Percentiles rank a stretch among this genome's conserved stretches.
Conservation (phyloP, 108 stramenopile genomes). For the Licmophora abbreviata region DNA sequence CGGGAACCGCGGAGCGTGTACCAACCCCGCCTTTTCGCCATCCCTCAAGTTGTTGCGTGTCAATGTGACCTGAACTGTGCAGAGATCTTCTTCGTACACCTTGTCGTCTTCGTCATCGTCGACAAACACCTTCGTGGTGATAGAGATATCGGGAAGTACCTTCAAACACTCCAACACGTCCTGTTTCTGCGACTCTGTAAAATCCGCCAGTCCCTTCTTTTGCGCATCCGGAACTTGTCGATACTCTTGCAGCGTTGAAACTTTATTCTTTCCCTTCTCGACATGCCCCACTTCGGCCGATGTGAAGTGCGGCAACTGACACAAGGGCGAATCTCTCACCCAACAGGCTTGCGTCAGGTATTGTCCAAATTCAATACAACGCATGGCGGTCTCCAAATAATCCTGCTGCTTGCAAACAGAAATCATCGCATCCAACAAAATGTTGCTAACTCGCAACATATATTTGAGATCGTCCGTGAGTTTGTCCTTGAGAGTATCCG, state of each 20-base stretch:
- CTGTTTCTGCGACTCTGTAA: conserved; percentile 72
- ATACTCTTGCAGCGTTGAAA: conserved; percentile 58
- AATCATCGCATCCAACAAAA: conserved; percentile 95
- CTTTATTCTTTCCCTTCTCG: conserved; percentile 51
- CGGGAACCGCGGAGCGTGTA: conserved; percentile 90
- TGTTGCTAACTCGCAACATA: conserved; percentile 75
- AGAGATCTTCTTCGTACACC: conserved; percentile 93
- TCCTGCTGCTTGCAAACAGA: conserved; percentile 88
- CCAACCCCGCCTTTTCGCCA: conserved; percentile 81
- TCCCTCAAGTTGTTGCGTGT: conserved; percentile 85
- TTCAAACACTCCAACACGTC: conserved; percentile 75
- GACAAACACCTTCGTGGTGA: conserved; percentile 80
- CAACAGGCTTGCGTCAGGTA: conserved; percentile 88
- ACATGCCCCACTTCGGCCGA: conserved; percentile 65
- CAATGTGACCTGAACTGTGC: conserved; percentile 83
- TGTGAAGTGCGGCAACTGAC: conserved; percentile 91
- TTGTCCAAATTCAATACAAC: conserved; percentile 90
- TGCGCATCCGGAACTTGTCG: conserved; percentile 56
- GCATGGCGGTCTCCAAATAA: conserved; percentile 72
- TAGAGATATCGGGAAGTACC: conserved; percentile 77
- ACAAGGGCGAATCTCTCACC: conserved; percentile 74
- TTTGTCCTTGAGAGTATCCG: conserved; percentile 29
- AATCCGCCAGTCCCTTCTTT: conserved; percentile 79
- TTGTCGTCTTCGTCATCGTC: conserved; percentile 95
- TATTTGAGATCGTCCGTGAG: conserved; percentile 65